Conservation (phyloP, 495 filamentous ascomycete species). For the Aspergillus affinis region DNA sequence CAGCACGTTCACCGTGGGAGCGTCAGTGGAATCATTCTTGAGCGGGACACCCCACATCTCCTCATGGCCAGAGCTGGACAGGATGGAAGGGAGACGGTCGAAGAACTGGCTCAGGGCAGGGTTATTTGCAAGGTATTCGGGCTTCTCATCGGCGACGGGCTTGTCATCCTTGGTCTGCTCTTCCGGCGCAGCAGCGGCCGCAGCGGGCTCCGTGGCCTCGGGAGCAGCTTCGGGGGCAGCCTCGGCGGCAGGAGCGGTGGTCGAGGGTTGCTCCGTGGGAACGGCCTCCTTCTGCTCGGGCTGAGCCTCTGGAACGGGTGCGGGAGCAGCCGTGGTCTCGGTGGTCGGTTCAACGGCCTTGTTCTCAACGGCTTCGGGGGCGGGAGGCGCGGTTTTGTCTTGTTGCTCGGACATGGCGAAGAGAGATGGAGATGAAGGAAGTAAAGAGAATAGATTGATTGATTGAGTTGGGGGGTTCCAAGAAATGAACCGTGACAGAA, state of each 20-base stretch:
- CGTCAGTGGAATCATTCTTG: constrained; percentile 50
- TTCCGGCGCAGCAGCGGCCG: too few species aligned
- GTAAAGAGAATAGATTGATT: not conserved
- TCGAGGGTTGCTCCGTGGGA: constrained; percentile 19
- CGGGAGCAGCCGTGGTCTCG: constrained; percentile 5
- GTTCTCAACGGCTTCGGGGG: constrained; percentile 7
- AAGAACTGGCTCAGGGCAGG: constrained; percentile 40
- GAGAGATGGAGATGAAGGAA: constrained; percentile 4
- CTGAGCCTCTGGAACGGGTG: constrained; percentile 19
- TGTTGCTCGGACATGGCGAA: constrained; percentile 25
- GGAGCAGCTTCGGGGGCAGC: constrained; percentile 15
- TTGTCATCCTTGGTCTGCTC: constrained; percentile 19
- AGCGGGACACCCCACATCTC: constrained; percentile 79
- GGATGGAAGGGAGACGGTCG: constrained; percentile 41
- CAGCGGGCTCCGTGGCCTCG: constrained; percentile 5
- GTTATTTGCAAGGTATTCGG: constrained; percentile 40
- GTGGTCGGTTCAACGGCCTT: constrained; percentile 13
- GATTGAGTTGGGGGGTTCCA: not conserved
- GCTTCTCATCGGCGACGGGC: constrained; percentile 25
- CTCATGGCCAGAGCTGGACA: constrained; percentile 50
- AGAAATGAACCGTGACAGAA: too few species aligned
- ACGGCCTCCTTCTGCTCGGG: constrained; percentile 17
- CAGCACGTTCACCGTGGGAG: constrained; percentile 76
- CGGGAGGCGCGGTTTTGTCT: constrained; percentile 14
- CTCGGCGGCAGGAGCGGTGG: constrained; percentile 18